Conservation (phyloP, 139 green algal species). For the Closterium sp. region DNA sequence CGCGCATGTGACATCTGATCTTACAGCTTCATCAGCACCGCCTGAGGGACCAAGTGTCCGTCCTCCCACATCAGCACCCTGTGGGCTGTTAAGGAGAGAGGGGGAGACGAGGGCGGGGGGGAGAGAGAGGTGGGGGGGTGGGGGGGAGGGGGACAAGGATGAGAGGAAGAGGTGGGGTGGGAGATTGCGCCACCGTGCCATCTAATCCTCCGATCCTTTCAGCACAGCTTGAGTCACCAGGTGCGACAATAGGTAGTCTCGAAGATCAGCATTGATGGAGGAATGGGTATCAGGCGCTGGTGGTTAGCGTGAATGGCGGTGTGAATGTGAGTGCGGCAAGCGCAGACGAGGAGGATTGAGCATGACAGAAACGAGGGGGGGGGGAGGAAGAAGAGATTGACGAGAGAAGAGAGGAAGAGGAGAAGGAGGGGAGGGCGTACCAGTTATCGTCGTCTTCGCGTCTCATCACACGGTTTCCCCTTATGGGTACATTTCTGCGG, state of each 20-base stretch:
- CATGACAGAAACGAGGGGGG: background rate
- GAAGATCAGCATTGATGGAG: too few relatives aligned
- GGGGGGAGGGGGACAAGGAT: too few relatives aligned
- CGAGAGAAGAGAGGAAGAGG: background rate
- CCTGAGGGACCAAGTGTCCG: background rate
- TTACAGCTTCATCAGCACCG: background rate
- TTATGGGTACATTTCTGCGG: background rate
- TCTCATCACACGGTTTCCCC: background rate
- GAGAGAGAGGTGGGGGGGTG: too few relatives aligned
- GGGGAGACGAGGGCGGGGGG: too few relatives aligned
- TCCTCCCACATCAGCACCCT: conserved; percentile 34
- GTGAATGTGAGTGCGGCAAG: too few relatives aligned
- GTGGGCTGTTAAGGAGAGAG: background rate
- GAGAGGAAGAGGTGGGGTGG: background rate
- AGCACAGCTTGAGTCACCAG: too few relatives aligned
- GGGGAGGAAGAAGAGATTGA: background rate
- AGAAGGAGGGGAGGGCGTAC: background rate
- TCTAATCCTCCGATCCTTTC: too few relatives aligned
- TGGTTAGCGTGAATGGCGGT: too few relatives aligned
- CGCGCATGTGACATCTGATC: background rate
- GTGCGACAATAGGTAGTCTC: too few relatives aligned
- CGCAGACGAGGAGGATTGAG: too few relatives aligned
- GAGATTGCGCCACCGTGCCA: background rate
- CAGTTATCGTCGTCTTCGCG: background rate
- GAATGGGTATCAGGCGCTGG: too few relatives aligned